Evolutionary conservation across 2,329 filamentous ascomycete genomes (phyloP), one percentile per base, ranked within the genome.

Genomic region (Leptosphaerulina australis): DNA sequence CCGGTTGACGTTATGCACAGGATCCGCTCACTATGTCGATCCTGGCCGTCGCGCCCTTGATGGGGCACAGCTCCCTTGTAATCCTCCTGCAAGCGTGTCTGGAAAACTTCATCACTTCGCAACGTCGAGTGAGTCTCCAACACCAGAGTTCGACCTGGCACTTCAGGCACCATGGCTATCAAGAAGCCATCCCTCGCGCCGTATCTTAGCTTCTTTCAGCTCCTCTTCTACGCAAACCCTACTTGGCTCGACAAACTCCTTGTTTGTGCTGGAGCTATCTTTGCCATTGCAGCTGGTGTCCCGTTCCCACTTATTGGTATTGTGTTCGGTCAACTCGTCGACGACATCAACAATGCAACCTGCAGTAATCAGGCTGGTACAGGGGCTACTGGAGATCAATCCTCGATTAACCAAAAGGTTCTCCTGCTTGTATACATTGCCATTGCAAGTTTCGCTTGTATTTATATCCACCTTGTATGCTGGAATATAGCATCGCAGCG

Each of bases 401-500:
- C 78, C 30, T 74, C 81, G 50, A 78, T 86, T 54, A 80, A 84
- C 64, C 63, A 73, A 39, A 86, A 84, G 61, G 81, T 90, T 29
- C 67, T 88, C 9, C 58, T 64, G 59, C 81, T 88, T 17, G 79
- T 87, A 11, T 87, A 86, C 64, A 78, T 89, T 28, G 83, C 83
- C 15, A 81, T 87, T 49, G 85, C 79, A 21, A 81, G 82, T 52
- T 85, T 89, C 58, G 76, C 78, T 29, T 73, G 82, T 50, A 86
- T 88, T 56, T 90, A 88, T 68, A 71, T 78, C 44, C 83, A 88
- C 63, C 77, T 85, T 22, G 75, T 82, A 8, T 86, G 81, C 58
- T 89, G 85, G 85, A 84, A 78, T 55, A 74, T 88, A 58, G 79
- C 81, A 53, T 85, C 84, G 46, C 83, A 85, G 54, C 81, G 85